Conservation (phyloP, 177 flowering plant species). For the Tripterygium wilfordii region DNA sequence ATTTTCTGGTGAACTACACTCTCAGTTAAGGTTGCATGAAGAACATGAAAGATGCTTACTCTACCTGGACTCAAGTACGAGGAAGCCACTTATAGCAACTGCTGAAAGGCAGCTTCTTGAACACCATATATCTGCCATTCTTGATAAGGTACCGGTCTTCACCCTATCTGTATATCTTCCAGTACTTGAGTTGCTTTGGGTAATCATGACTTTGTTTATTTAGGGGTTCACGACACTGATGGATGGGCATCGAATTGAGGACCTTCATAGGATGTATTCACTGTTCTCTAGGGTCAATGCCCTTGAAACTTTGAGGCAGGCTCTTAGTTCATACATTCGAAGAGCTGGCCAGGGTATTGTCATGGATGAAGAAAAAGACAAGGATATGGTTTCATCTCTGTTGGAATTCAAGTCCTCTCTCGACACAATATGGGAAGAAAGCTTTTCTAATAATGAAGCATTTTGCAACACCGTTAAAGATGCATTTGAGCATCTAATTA, state of each 20-base stretch:
- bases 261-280: conserved; percentile 77
- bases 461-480: conserved; percentile 90
- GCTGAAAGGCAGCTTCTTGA: conserved; percentile 91
- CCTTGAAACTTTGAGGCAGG: conserved; percentile 78
- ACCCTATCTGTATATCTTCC: too few relatives aligned
- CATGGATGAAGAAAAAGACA: conserved; percentile 98
- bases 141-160: conserved; percentile 99
- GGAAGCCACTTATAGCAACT: conserved; percentile 77
- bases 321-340: conserved; percentile 75
- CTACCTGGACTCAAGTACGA: conserved; percentile 78
- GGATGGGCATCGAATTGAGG: conserved; percentile 89
- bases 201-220: too few relatives aligned
- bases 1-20: conserved; percentile 4
- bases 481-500: conserved; percentile 94
- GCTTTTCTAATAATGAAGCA: conserved; percentile 77
- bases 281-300: conserved; percentile 84
- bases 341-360: conserved; percentile 80
- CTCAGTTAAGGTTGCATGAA: conserved; percentile 92
- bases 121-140: conserved; percentile 75
- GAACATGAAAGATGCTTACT: conserved; percentile 91
- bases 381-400: conserved; percentile 82
- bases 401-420: conserved; percentile 89
- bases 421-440: conserved; percentile 90
- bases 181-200: too few relatives aligned
- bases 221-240: conserved; percentile 92